Percentiles rank a stretch among this genome's conserved stretches.
These are phyloP conservation scores for Fennellomyces sp. DNA, from an alignment of 371 early-diverging fungal species.

Conservation along the genomic window DNA sequence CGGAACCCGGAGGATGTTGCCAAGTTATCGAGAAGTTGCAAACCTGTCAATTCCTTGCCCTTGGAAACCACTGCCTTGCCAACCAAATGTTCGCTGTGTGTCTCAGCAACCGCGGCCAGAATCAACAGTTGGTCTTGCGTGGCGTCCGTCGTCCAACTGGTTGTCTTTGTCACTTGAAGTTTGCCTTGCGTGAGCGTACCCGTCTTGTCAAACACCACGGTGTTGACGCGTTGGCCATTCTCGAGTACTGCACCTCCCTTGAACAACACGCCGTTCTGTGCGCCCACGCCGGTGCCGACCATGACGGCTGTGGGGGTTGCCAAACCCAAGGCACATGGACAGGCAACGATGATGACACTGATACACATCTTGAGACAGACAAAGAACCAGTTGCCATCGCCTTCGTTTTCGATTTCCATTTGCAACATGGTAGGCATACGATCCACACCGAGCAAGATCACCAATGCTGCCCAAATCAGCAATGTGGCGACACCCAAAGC, in stretches of 20 bases:
- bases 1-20: conserved; percentile 61
- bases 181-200: conserved; percentile 93
- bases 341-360: conserved; percentile 95
- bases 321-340: conserved; percentile 96
- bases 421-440: conserved; percentile 60
- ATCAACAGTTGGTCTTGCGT: conserved; percentile 21
- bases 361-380: conserved; percentile 90
- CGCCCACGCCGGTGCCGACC: conserved; percentile 97
- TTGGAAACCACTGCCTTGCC: conserved; percentile 78
- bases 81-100: conserved; percentile 85
- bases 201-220: conserved; percentile 96
- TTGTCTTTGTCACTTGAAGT: conserved; percentile 68
- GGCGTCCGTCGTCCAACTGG: conserved; percentile 14
- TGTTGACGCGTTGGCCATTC: conserved; percentile 78
- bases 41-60: conserved; percentile 46
- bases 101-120: conserved; percentile 75
- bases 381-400: conserved; percentile 72
- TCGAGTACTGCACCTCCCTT: conserved; percentile 88
- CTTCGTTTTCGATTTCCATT: conserved; percentile 48
- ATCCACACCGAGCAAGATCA: conserved; percentile 44
- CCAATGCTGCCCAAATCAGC: conserved; percentile 74
- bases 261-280: conserved; percentile 87
- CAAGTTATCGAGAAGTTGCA: conserved; percentile 36
- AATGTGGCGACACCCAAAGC: conserved; percentile 74
- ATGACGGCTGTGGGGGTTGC: conserved; percentile 98